Percentiles rank a stretch among this genome's conserved stretches.
These are phyloP conservation scores for Phytophthora fragariaefolia DNA, from an alignment of 352 stramenopile species.

Conservation along the genomic window DNA sequence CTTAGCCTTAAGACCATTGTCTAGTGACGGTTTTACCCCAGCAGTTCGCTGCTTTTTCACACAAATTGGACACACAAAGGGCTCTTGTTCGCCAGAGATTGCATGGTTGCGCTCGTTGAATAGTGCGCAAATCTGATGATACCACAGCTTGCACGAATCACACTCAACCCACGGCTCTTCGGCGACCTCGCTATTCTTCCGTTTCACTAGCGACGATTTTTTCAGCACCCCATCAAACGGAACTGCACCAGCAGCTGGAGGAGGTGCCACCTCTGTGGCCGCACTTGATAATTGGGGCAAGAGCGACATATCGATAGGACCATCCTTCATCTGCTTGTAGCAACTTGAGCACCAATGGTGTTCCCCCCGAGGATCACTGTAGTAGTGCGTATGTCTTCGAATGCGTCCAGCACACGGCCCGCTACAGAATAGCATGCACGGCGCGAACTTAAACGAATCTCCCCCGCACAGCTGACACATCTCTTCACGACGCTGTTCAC, in stretches of 20 bases:
- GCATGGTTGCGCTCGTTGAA: constrained; percentile 99
- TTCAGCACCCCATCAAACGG: constrained; percentile 82
- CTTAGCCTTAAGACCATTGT: constrained; percentile 83
- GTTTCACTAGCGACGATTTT: constrained; percentile 95
- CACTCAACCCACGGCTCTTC: constrained; percentile 99
- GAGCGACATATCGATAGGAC: constrained; percentile 92
- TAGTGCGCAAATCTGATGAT: constrained; percentile 99
- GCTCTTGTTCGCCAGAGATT: constrained; percentile 87
- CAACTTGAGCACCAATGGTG: constrained; percentile 91
- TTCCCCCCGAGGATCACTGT: constrained; percentile 82
- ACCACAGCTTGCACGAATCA: constrained; percentile 98
- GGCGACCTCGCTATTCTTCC: constrained; percentile 98
- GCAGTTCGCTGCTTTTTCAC: constrained; percentile 82
- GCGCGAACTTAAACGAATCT: constrained; percentile 92
- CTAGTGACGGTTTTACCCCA: constrained; percentile 78
- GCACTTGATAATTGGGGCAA: constrained; percentile 77
- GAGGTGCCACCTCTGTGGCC: constrained; percentile 50
- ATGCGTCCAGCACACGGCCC: constrained; percentile 85
- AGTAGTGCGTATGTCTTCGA: constrained; percentile 88
- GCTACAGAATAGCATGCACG: constrained; percentile 91
- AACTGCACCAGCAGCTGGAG: constrained; percentile 28
- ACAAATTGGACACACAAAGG: constrained; percentile 88
- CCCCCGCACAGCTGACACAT: constrained; percentile 91
- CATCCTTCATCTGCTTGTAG: constrained; percentile 92
- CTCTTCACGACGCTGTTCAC: constrained; percentile 82